Evolutionary conservation across 148 eudicot genomes (phyloP).

Genomic region (Rhododendron henanense): DNA sequence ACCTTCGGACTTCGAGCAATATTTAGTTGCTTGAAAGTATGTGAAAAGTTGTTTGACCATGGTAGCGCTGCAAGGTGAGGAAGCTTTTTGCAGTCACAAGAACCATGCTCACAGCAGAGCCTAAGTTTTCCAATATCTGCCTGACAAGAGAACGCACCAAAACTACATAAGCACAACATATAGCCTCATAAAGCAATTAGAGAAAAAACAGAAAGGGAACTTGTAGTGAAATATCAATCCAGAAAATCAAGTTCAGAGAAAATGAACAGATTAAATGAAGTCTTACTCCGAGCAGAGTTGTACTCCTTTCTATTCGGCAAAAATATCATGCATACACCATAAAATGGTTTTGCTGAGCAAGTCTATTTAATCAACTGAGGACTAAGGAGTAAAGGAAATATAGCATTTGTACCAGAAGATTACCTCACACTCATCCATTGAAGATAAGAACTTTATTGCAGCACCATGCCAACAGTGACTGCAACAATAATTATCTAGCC

Average conservation of each 20-base stretch:
- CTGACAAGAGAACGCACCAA: slow-evolving; percentile 35
- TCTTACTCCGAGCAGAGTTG: not conserved
- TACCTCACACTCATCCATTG: slow-evolving; percentile 50
- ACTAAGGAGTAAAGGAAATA: not conserved
- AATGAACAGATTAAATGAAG: not conserved
- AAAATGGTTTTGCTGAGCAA: not conserved
- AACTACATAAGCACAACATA: not conserved
- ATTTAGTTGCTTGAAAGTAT: slow-evolving; percentile 62
- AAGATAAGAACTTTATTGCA: slow-evolving; percentile 61
- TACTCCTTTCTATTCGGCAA: not conserved
- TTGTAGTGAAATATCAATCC: not conserved
- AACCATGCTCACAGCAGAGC: slow-evolving; percentile 52
- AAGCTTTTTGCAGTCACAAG: slow-evolving; percentile 68
- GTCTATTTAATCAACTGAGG: not conserved
- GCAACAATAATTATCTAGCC: slow-evolving; percentile 64
- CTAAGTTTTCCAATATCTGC: slow-evolving; percentile 48
- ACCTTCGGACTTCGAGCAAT: slow-evolving; percentile 78
- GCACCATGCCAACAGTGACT: slow-evolving; percentile 86
- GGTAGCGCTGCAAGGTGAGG: slow-evolving; percentile 51
- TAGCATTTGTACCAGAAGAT: slow-evolving; percentile 4
- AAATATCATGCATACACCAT: not conserved
- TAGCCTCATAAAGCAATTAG: not conserved
- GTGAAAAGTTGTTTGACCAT: slow-evolving; percentile 78
- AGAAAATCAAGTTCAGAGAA: not conserved
- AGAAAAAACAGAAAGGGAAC: not conserved